Conservation (phyloP, 2,329 filamentous ascomycete genomes). For the Sphaerostilbella broomeana region DNA sequence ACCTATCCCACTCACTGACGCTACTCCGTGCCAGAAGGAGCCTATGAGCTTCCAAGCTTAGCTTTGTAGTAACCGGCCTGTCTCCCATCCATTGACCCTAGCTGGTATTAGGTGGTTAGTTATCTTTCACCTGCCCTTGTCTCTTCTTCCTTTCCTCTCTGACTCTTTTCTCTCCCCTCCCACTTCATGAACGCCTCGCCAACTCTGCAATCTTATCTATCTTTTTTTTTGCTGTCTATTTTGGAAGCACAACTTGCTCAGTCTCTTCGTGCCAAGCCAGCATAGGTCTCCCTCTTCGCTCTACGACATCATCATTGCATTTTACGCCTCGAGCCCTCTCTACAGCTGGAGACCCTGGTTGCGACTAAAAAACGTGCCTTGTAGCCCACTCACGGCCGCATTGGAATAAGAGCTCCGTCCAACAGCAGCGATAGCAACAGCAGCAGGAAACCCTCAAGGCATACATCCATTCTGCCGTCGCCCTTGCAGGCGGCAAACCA, state of each 20-base stretch:
- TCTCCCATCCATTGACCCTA: not conserved
- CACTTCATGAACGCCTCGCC: not conserved
- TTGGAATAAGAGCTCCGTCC: not conserved
- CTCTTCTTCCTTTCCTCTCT: not conserved
- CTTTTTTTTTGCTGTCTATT: not conserved
- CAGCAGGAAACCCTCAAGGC: no score
- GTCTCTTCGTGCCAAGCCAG: no score
- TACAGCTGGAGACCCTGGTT: no score
- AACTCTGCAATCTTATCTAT: not conserved
- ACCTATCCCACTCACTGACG: slow-evolving; percentile 12
- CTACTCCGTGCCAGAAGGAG: not conserved
- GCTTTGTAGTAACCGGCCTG: not conserved
- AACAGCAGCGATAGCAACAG: no score
- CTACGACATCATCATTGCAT: no score
- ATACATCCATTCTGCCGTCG: not conserved
- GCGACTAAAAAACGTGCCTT: not conserved
- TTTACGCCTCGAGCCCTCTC: no score
- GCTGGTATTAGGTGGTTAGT: no score
- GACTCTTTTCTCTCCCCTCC: not conserved
- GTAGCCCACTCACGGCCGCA: not conserved
- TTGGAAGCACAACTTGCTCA: no score
- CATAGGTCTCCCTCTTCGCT: no score
- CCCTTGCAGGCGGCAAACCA: not conserved
- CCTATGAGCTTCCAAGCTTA: slow-evolving; percentile 4
- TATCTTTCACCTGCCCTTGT: not conserved